Evolutionary conservation across 805 yeast genomes (phyloP), one percentile per base, ranked within the genome.

Genomic region (Blastobotrys terrestris): DNA sequence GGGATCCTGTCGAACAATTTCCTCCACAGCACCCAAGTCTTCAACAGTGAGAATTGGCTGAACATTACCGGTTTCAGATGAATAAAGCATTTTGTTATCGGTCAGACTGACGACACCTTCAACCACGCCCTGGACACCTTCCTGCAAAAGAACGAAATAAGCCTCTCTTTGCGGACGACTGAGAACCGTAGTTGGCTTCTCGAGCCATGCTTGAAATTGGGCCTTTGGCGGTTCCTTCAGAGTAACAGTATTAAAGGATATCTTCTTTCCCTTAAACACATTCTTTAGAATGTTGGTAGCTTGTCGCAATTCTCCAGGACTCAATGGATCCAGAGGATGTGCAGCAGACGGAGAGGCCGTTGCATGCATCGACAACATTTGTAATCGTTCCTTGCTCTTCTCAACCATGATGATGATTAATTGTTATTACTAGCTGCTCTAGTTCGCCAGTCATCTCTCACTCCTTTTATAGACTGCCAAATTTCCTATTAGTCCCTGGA

Each of bases 1-100:
- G 40, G 89, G 87, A 66, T 86, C 88, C n/a, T 63, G 69, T 69
- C 92, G 79, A 60, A 86, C 77, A 59, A 83, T 75, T 2, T 68
- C 77, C 72, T 85, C 92, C 56, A 86, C 81, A 51, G 67, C 61
- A 62, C 74, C 76, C 57, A 85, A 74, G 67, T 85, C 92, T 60
- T 75, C 82, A 46, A 84, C 82, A 44, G 91, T 83, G 65, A 85
- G 74, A 56, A 84, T 84, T 57, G 92, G 92, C 69, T 84, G 89
- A 48, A 79, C 84, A 42, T 84, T 86, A 53, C 77, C 79, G 46
- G 77, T 66, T 49, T 74, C 67, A 58, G 75, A 74, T 57, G 77
- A 68, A 52, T 75, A 74, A 47, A 77, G 68, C 35, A 85, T 72
- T 46, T 69, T 65, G 60, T 72, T 69, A 49, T 78, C 67, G 39